phyloP scores from a whole-genome alignment of 768 basidiomycete species.

The Amanita jacksonii region DNA sequence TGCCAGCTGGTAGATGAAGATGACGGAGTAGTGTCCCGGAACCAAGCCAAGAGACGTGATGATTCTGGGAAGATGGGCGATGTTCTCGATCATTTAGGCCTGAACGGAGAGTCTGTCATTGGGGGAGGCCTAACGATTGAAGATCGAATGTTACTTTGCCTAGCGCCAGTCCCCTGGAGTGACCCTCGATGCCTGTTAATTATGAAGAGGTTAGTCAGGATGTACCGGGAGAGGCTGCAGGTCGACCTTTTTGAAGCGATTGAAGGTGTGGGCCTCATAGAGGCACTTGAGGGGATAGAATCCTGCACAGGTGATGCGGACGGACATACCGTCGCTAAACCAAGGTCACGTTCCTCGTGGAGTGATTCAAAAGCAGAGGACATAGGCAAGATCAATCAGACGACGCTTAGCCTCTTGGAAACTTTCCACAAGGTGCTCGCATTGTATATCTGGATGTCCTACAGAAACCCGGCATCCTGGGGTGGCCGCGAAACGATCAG shows the following conservation, averaged over 20 bases:
- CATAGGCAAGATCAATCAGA: constrained; percentile 8
- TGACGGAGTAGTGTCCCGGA: neutral
- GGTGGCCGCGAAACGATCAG: constrained; percentile 40
- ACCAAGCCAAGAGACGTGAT: neutral
- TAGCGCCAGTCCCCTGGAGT: constrained; percentile 47
- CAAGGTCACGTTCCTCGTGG: neutral
- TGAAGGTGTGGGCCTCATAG: constrained; percentile 26
- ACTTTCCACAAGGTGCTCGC: constrained; percentile 66
- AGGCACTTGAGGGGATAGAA: constrained; percentile 33
- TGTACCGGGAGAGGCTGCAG: constrained; percentile 28
- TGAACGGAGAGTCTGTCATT: constrained; percentile 22
- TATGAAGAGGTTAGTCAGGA: constrained; percentile 28
- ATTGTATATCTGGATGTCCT: constrained; percentile 78
- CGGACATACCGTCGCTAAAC: no score
- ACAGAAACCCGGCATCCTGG: constrained; percentile 62
- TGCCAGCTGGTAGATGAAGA: constrained; percentile 29
- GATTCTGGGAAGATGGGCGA: no score
- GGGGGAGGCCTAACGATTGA: constrained; percentile 27
- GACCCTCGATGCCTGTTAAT: constrained; percentile 27
- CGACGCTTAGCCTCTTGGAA: constrained; percentile 40
- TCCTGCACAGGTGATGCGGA: neutral
- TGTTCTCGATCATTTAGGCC: neutral
- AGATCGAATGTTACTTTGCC: constrained; percentile 36
- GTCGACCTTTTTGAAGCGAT: constrained; percentile 36
- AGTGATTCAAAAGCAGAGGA: neutral